Evolutionary conservation across 768 basidiomycete species (phyloP), one percentile per base, ranked within the genome.

Genomic region (Russula compacta): DNA sequence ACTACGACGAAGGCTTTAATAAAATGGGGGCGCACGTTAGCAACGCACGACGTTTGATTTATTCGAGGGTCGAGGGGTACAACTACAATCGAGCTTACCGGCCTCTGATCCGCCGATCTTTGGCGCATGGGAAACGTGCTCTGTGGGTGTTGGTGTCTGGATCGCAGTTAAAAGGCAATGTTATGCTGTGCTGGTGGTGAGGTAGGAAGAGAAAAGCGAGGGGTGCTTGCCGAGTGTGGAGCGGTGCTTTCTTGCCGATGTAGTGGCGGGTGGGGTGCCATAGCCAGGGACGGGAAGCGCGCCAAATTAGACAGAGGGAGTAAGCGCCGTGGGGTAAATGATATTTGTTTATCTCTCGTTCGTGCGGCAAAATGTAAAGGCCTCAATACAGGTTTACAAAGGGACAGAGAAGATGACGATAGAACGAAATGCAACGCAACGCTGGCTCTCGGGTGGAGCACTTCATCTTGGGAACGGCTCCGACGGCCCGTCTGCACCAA

Each of bases 1-100:
- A 88, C 72, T 4, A 73, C 82, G 64, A 87, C 79, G 73, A 88
- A 89, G 9, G 57, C 66, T 66, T 19, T n/a, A 33, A 33, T 7
- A 24, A 63, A n/a, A 17, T 19, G 12, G 19, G 4, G 24, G 24
- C 11, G 49, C 1, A 39, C 1, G 39, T 58, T 35, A 49, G n/a
- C n/a, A n/a, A n/a, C n/a, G n/a, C n/a, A n/a, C n/a, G n/a, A n/a
- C n/a, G n/a, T n/a, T n/a, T n/a, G n/a, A n/a, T n/a, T n/a, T n/a
- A n/a, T n/a, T n/a, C n/a, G n/a, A n/a, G n/a, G n/a, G n/a, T n/a
- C n/a, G n/a, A n/a, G 24, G 55, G 39, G 49, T 3, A 10, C 3
- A 1, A 29, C 24, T 29, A 3, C 24, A 29, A 29, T 29, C 3
- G 3, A 29, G 33, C 59, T 43, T 40, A 65, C 66, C 66, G 12